These are phyloP conservation scores for Komagataella kurtzmanii DNA, from an alignment of 805 yeast species.

Conservation along the genomic window DNA sequence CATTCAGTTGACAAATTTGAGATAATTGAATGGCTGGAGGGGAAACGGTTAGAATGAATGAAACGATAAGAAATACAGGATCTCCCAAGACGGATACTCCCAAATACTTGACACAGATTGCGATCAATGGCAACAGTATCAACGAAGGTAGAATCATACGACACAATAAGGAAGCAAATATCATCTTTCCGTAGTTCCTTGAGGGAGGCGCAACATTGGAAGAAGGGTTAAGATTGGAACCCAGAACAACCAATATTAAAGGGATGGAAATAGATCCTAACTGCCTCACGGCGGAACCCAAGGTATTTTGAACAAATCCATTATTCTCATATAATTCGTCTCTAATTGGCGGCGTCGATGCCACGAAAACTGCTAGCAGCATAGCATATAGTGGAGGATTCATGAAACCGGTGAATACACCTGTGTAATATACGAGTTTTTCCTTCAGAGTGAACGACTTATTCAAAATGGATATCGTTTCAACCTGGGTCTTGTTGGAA, in stretches of 20 bases:
- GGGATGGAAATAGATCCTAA: slow-evolving; percentile 71
- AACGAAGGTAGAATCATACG: slow-evolving; percentile 71
- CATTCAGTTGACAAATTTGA: slow-evolving; percentile 69
- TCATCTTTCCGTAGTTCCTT: slow-evolving; percentile 45
- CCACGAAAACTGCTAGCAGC: slow-evolving; percentile 55
- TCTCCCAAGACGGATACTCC: slow-evolving; percentile 62
- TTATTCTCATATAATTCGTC: slow-evolving; percentile 39
- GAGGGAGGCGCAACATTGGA: slow-evolving; percentile 55
- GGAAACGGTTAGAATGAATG: slow-evolving; percentile 60
- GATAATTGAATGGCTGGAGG: slow-evolving; percentile 81
- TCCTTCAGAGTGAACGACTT: not conserved
- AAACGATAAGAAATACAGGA: slow-evolving; percentile 68
- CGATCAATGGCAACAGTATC: slow-evolving; percentile 52
- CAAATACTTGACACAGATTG: slow-evolving; percentile 48
- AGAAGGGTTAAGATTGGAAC: slow-evolving; percentile 66
- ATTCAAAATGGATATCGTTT: not conserved
- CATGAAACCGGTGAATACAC: slow-evolving; percentile 30
- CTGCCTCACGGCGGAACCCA: slow-evolving; percentile 49
- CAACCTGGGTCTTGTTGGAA: not conserved
- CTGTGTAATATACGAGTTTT: not conserved
- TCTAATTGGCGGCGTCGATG: slow-evolving; percentile 48
- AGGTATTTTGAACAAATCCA: slow-evolving; percentile 54
- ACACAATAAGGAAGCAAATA: slow-evolving; percentile 57
- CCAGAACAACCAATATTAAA: slow-evolving; percentile 58
- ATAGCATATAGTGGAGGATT: slow-evolving; percentile 80